phyloP scores from a whole-genome alignment of 2,329 filamentous ascomycete species.

The Pseudohalonectria lignicola region DNA sequence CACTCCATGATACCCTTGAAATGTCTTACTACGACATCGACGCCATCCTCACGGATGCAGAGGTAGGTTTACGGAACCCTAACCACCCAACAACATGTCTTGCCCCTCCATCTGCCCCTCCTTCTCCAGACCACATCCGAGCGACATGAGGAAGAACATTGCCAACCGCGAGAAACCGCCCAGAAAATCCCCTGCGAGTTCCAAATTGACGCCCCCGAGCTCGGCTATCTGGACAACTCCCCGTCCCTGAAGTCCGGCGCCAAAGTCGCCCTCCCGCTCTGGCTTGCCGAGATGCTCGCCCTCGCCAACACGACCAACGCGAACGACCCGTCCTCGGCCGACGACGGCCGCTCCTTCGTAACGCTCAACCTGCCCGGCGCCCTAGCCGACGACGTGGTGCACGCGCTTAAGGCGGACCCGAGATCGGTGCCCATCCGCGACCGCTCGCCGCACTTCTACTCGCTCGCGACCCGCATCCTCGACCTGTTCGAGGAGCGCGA shows the following conservation, averaged over 20 bases:
- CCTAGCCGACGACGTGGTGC: constrained; percentile 68
- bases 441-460: constrained; percentile 80
- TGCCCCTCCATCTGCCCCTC: too few relatives aligned
- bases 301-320: constrained; percentile 39
- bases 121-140: too few relatives aligned
- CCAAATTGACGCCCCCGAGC: constrained; percentile 74
- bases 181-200: constrained; percentile 96
- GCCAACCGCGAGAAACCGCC: too few relatives aligned
- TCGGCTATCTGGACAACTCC: constrained; percentile 85
- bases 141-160: too few relatives aligned
- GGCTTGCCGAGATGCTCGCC: constrained; percentile 90
- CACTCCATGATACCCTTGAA: too few relatives aligned
- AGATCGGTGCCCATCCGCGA: constrained; percentile 74
- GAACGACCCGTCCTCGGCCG: background rate
- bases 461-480: constrained; percentile 71
- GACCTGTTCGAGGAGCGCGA: constrained; percentile 78
- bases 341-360: constrained; percentile 42
- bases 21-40: constrained; percentile 82
- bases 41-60: constrained; percentile 74
- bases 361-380: constrained; percentile 73
- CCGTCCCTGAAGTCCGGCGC: constrained; percentile 72
- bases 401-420: constrained; percentile 84
- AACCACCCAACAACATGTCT: too few relatives aligned
- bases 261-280: constrained; percentile 73
- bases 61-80: too few relatives aligned